phyloP scores from a whole-genome alignment of 2,329 filamentous ascomycete genomes.

The Neofusicoccum sp. region DNA sequence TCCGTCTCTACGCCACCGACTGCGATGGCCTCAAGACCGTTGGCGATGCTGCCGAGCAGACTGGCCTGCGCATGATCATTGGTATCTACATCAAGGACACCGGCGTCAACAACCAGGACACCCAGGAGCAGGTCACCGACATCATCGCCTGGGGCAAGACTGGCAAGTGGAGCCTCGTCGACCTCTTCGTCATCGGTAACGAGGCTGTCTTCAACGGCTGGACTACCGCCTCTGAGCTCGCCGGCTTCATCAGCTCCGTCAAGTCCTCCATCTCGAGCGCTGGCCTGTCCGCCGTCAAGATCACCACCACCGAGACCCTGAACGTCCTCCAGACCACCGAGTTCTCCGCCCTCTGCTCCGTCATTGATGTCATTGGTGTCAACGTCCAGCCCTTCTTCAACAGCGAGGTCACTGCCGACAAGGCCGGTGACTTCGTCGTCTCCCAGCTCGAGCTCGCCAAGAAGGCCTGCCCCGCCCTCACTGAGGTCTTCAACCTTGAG shows the following conservation, averaged over 20 bases:
- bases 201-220: constrained; percentile 80
- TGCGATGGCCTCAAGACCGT: constrained; percentile 80
- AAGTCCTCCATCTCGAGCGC: constrained; percentile 63
- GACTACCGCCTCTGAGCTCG: constrained; percentile 66
- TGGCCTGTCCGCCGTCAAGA: constrained; percentile 64
- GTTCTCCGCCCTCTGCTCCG: constrained; percentile 62
- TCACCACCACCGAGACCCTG: constrained; percentile 77
- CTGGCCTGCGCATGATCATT: constrained; percentile 78
- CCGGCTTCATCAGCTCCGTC: constrained; percentile 68
- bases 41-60: constrained; percentile 65
- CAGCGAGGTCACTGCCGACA: constrained; percentile 60
- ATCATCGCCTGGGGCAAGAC: constrained; percentile 74
- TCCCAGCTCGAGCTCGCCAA: constrained; percentile 72
- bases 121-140: constrained; percentile 72
- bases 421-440: constrained; percentile 76
- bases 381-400: constrained; percentile 98
- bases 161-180: constrained; percentile 73
- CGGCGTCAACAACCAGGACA: constrained; percentile 56
- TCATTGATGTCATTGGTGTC: constrained; percentile 76
- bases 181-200: constrained; percentile 86
- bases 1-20: constrained; percentile 89
- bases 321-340: constrained; percentile 70
- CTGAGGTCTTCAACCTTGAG: constrained; percentile 72
- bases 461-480: constrained; percentile 64
- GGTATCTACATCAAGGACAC: constrained; percentile 79